phyloP scores from a whole-genome alignment of 1,139 yeast genomes.

The Geotrichum armillariae region DNA sequence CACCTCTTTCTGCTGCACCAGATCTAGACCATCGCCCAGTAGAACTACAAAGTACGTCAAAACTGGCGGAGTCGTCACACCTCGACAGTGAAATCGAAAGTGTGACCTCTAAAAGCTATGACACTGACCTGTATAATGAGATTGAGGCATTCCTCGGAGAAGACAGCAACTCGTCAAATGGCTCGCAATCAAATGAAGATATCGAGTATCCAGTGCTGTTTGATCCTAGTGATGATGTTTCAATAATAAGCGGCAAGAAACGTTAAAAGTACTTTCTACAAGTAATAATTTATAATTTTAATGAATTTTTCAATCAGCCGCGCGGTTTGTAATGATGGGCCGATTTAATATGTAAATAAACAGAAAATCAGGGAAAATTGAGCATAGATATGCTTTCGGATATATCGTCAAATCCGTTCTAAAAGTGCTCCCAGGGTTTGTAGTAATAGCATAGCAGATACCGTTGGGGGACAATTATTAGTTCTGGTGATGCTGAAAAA shows the following conservation, averaged over 20 bases:
- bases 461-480: too few species aligned
- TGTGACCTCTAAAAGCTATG: constrained; percentile 5
- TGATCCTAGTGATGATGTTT: background rate
- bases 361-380: too few species aligned
- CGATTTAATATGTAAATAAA: too few species aligned
- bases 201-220: background rate
- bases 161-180: background rate
- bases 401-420: too few species aligned
- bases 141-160: constrained; percentile 13
- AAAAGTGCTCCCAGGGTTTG: too few species aligned
- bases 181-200: background rate
- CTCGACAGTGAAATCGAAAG: constrained; percentile 6
- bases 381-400: too few species aligned
- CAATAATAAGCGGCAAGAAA: background rate
- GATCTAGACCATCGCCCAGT: constrained; percentile 5
- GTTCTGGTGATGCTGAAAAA: too few species aligned
- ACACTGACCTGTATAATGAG: constrained; percentile 14
- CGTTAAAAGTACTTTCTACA: background rate
- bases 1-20: background rate
- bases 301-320: too few species aligned
- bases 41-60: background rate
- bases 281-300: background rate
- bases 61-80: background rate
- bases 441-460: too few species aligned
- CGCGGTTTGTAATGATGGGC: too few species aligned